Percentiles rank a stretch among this genome's conserved stretches.
These are phyloP conservation scores for Trametopsis cervina DNA, from an alignment of 768 basidiomycete genomes.

Conservation along the genomic window DNA sequence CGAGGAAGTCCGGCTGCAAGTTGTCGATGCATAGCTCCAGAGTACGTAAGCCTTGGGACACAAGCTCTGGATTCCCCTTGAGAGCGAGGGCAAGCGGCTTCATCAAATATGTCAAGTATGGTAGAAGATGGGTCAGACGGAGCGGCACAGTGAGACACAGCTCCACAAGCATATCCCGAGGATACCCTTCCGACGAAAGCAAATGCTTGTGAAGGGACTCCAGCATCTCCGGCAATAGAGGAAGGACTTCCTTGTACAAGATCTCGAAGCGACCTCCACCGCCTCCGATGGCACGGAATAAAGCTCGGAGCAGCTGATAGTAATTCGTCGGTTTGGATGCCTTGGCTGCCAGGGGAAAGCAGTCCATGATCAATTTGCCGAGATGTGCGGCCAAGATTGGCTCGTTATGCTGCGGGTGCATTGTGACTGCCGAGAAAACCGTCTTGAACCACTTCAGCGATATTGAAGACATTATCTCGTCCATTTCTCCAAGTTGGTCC, in stretches of 20 bases:
- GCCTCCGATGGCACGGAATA: slow-evolving; percentile 91
- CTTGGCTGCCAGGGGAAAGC: slow-evolving; percentile 89
- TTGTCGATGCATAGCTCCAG: slow-evolving; percentile 99
- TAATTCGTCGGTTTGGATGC: slow-evolving; percentile 88
- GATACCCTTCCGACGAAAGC: slow-evolving; percentile 71
- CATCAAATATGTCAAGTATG: slow-evolving; percentile 94
- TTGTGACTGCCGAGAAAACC: slow-evolving; percentile 82
- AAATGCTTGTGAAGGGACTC: slow-evolving; percentile 91
- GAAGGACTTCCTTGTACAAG: slow-evolving; percentile 92
- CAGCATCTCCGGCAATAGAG: slow-evolving; percentile 94
- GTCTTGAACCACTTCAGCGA: slow-evolving; percentile 93
- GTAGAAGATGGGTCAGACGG: slow-evolving; percentile 90
- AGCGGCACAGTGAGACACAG: slow-evolving; percentile 95
- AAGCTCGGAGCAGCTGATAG: slow-evolving; percentile 82
- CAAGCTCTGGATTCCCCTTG: slow-evolving; percentile 79
- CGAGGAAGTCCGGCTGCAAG: slow-evolving; percentile 94
- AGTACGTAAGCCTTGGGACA: slow-evolving; percentile 92
- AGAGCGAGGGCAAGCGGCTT: slow-evolving; percentile 90
- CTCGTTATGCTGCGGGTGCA: slow-evolving; percentile 73
- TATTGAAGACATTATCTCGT: slow-evolving; percentile 73
- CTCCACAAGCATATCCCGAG: slow-evolving; percentile 91
- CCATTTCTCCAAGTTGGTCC: slow-evolving; percentile 76
- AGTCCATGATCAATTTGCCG: slow-evolving; percentile 90
- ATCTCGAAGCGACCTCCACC: slow-evolving; percentile 90
- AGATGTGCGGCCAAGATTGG: slow-evolving; percentile 90